Evolutionary conservation across 768 basidiomycete species (phyloP).

Genomic region (Serendipita vermifera): DNA sequence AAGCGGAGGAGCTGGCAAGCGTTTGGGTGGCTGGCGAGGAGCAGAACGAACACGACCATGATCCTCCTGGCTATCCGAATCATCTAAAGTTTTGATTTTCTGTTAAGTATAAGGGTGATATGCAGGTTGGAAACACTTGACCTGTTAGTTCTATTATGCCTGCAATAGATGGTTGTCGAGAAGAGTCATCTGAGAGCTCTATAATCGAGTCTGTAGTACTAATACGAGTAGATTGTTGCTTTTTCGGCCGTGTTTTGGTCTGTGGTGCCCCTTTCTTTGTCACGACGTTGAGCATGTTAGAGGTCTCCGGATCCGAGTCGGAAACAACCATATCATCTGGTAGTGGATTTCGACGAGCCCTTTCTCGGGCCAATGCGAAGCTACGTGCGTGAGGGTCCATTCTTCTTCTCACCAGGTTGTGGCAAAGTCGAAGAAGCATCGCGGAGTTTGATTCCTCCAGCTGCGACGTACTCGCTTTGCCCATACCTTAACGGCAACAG

Average conservation of each 20-base stretch:
- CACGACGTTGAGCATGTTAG: not conserved
- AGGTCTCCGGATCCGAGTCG: not conserved
- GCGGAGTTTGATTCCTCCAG: too few species aligned
- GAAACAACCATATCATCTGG: not conserved
- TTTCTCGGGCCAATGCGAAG: too few species aligned
- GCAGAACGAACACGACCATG: not conserved
- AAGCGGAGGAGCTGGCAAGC: not conserved
- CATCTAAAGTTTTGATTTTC: not conserved
- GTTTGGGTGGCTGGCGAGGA: not conserved
- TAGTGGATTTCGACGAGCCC: too few species aligned
- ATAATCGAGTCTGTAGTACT: not conserved
- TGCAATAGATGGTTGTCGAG: not conserved
- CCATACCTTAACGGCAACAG: too few species aligned
- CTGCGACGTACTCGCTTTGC: too few species aligned
- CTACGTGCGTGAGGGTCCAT: too few species aligned
- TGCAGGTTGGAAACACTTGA: not conserved
- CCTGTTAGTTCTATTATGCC: not conserved
- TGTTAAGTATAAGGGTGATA: not conserved
- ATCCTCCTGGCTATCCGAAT: not conserved
- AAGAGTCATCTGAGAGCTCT: not conserved
- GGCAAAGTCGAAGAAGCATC: too few species aligned
- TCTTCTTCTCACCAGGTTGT: too few species aligned
- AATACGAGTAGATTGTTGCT: not conserved
- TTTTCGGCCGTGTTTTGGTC: not conserved
- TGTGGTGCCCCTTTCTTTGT: not conserved